These are phyloP conservation scores for Citrus medica DNA, from an alignment of 345 rosid genomes.

Conservation along the genomic window DNA sequence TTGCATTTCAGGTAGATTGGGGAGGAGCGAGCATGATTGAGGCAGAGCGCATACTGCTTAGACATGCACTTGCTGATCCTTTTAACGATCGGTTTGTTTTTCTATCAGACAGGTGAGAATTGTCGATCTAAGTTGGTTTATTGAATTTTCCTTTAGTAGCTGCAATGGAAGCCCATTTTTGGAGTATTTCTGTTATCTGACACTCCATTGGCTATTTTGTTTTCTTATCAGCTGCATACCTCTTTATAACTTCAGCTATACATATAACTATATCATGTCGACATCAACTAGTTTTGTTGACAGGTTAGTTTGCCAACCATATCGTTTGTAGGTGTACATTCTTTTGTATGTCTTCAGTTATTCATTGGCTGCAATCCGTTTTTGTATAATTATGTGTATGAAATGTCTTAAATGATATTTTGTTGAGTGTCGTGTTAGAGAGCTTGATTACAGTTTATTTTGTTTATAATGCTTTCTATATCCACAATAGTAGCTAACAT, in stretches of 20 bases:
- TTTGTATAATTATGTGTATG: background rate
- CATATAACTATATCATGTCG: constrained; percentile 85
- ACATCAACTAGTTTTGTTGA: constrained; percentile 88
- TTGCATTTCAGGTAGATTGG: constrained; percentile 82
- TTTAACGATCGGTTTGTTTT: constrained; percentile 81
- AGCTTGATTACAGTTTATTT: background rate
- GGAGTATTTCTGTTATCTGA: constrained; percentile 23
- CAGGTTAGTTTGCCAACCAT: constrained; percentile 54
- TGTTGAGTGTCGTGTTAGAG: background rate
- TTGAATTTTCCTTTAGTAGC: background rate
- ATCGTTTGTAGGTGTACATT: background rate
- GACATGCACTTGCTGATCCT: constrained; percentile 82
- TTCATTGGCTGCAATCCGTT: background rate
- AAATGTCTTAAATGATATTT: background rate
- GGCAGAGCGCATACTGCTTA: constrained; percentile 91
- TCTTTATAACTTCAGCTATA: constrained; percentile 89
- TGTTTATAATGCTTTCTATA: background rate
- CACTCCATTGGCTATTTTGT: constrained; percentile 30
- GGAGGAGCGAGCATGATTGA: constrained; percentile 92
- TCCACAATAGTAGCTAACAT: background rate
- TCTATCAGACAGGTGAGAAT: constrained; percentile 84
- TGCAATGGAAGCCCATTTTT: background rate
- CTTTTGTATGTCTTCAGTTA: background rate
- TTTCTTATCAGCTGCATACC: constrained; percentile 93
- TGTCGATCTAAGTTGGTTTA: constrained; percentile 2